phyloP scores from a whole-genome alignment of 148 eudicot species.

The Rhododendron mucronatum region DNA sequence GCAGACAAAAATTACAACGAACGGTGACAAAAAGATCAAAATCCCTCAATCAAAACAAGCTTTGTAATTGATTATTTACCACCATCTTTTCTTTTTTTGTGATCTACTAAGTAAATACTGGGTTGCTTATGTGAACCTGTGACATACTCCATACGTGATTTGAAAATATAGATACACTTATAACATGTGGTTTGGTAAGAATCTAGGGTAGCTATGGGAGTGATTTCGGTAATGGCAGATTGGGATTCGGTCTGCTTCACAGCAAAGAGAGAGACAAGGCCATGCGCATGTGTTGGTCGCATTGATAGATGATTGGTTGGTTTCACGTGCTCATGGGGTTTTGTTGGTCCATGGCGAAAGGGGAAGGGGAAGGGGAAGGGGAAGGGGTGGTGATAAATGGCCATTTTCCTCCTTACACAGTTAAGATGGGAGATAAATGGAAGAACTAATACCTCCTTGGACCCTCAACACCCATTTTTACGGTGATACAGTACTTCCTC shows the following conservation, averaged over 20 bases:
- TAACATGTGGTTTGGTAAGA: not conserved
- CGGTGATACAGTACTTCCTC: not conserved
- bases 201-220: not conserved
- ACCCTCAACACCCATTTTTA: not conserved
- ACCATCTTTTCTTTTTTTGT: not conserved
- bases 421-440: not conserved
- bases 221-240: not conserved
- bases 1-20: not conserved
- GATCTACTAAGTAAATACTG: not conserved
- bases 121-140: not conserved
- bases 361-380: not conserved
- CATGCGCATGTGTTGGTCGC: not conserved
- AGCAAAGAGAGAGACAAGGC: not conserved
- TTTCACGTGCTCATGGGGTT: not conserved
- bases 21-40: not conserved
- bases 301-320: not conserved
- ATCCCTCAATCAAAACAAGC: not conserved
- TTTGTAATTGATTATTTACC: not conserved
- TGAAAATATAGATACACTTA: not conserved
- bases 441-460: not conserved
- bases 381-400: not conserved
- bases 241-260: not conserved
- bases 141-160: not conserved
- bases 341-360: not conserved
- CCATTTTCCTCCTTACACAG: not conserved